Conservation (phyloP, 352 stramenopile species). For the Phytophthora meadii region DNA sequence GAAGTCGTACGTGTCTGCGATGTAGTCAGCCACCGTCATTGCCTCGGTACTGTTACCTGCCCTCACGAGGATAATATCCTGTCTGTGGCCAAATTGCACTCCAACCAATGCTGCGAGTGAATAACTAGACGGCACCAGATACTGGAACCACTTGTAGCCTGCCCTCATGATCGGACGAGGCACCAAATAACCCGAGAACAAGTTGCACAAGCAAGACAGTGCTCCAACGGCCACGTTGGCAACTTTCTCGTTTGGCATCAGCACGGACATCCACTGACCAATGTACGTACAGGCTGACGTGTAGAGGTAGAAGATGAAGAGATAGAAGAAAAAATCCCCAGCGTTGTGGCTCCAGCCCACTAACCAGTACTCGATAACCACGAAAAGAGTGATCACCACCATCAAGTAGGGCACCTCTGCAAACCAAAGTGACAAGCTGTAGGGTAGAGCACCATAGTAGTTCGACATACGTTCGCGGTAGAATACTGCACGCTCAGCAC, state of each 20-base stretch:
- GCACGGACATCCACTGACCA: background rate
- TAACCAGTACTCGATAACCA: background rate
- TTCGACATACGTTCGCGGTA: constrained; percentile 45
- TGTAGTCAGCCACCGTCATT: constrained; percentile 3
- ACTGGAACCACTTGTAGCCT: constrained; percentile 61
- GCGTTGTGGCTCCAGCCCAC: background rate
- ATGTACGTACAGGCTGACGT: background rate
- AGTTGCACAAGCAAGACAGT: constrained; percentile 41
- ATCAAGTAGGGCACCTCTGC: constrained; percentile 62
- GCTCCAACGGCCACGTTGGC: constrained; percentile 35
- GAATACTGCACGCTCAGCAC: constrained; percentile 45
- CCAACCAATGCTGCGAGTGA: constrained; percentile 42
- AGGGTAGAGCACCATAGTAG: constrained; percentile 39
- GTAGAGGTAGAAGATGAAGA: constrained; percentile 3
- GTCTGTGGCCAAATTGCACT: constrained; percentile 34
- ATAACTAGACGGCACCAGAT: constrained; percentile 58
- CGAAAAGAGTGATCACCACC: constrained; percentile 24
- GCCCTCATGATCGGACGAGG: constrained; percentile 1
- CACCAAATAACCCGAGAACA: constrained; percentile 42
- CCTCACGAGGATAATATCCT: constrained; percentile 13
- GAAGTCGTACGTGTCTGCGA: constrained; percentile 49
- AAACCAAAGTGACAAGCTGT: constrained; percentile 59
- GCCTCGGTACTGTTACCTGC: background rate
- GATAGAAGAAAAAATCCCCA: background rate
- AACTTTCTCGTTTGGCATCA: constrained; percentile 2